phyloP scores from a whole-genome alignment of 257 asterid genomes.

The Solanum pinnatisectum region DNA sequence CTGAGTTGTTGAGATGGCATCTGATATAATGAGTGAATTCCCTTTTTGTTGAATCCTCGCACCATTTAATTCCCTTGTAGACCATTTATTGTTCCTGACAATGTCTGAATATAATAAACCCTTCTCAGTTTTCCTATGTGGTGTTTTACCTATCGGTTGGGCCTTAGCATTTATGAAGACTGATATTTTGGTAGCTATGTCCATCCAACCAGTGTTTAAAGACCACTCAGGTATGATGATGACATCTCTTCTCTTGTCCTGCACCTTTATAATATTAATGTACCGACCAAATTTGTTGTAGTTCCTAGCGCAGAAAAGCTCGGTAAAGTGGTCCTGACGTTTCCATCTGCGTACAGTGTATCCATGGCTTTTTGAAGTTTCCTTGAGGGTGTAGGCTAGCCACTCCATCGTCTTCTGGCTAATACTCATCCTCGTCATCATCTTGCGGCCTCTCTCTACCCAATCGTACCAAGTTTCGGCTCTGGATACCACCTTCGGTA shows the following conservation, averaged over 20 bases:
- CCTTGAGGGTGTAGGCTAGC: neutral
- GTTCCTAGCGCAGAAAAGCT: neutral
- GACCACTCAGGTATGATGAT: neutral
- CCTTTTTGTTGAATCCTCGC: neutral
- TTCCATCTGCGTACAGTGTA: neutral
- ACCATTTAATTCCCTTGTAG: neutral
- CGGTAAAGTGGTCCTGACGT: neutral
- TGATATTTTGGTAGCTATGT: neutral
- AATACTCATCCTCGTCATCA: neutral
- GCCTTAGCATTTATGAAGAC: neutral
- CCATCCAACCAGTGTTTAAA: neutral
- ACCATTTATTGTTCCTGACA: neutral
- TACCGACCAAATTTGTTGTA: neutral
- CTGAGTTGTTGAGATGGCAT: neutral
- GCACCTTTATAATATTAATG: neutral
- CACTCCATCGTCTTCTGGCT: neutral
- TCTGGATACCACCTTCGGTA: neutral
- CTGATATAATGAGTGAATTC: neutral
- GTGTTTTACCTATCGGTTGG: neutral
- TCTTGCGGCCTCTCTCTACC: neutral
- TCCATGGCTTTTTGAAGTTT: neutral
- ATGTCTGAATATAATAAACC: neutral
- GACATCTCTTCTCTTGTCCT: neutral
- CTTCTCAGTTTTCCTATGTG: neutral
- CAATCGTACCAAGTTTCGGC: neutral